Evolutionary conservation across 2,329 filamentous ascomycete species (phyloP), one percentile per base, ranked within the genome.

Genomic region (Raffaelea albimanens): DNA sequence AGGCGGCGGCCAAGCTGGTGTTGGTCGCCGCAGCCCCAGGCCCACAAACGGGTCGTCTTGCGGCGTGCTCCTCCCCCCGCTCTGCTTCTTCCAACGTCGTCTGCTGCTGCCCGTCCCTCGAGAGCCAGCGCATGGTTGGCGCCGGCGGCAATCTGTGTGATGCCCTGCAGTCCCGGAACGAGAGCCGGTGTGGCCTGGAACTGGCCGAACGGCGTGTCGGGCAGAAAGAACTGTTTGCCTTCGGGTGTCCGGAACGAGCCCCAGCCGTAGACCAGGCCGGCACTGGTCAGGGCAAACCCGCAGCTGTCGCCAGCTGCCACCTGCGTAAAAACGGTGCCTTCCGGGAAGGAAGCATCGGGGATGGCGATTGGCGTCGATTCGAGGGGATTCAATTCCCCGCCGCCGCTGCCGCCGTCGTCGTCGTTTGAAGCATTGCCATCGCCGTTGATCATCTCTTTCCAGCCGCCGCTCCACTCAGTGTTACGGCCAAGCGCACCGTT

Each of bases 221-320:
- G 14, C 8, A 7, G 5, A 19, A 38, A 38, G 34, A 8, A 7
- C 8, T 42, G 20, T 5, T 40, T 19, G n/a, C 36, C 36, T 23
- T 42, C 40, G 23, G 16, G 19, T 7, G 23, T 42, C 22, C 25
- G 40, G 68, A 88, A 88, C 9, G 82, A 85, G 31, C 85, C 85
- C 83, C 85, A 88, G 46, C 84, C 84, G 57, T 85, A 88, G 23
- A 88, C 81, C 44, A 74, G 70, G n/a, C 85, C 85, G 49, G 82
- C 76, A 40, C 80, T 75, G 5, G 84, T 88, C 20, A 89, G 70
- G 18, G 73, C 83, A 59, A 88, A 86, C 5, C 76, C 83, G 45
- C 78, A 76, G 57, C 78, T 85, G 63, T 88, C 83, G 25, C 77
- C 76, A 25, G 83, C 83, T 40, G 75, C 75, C 48, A 88, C 70